Base-by-base conservation (phyloP, 2,329 filamentous ascomycete species). In the Colletotrichum gloeosporioides region DNA sequence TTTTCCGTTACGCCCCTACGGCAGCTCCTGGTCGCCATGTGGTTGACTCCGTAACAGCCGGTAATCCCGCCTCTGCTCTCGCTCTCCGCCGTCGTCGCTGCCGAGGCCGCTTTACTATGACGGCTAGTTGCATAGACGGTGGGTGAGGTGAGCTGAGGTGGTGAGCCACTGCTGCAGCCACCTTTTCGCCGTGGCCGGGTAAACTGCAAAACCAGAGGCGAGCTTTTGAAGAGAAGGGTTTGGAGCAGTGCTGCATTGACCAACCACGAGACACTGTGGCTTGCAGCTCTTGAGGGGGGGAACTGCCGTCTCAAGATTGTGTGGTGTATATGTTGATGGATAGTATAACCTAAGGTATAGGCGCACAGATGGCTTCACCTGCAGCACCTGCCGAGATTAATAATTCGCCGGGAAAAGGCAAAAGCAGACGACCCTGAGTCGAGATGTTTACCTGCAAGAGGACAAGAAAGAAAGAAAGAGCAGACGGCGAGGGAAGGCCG, bases 11-110 rank as follows among this genome's bases (percentile, higher is more conserved):
- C 32, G 31, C 31, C 29, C 39, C 16, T 16, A 55, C 32, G 36
- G 9, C n/a, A 9, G 6, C 13, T n/a, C 44, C 44, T 22, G 2
- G 44, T 53, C 44, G 8, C 63, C 69, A 49, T 66, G 39, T 69
- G 73, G 63, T 72, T 63, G 53, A 31, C 72, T 71, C 36, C 67
- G 68, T 71, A 66, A 75, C 67, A 49, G 44, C 63, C 73, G 73
- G 69, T 29, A 44, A 15, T 65, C 29, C 73, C 70, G 63, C 68
- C 53, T 55, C 22, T 22, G 31, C 32, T 34, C 59, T 53, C 44
- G 44, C 44, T 53, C n/a, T 2, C 22, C n/a, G n/a, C 44, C 44
- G n/a, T 44, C 59, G 29, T 63, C 8, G 29, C 31, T 36, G 44
- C 65, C 44, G 29, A 68, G 44, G 66, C 36, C 55, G 5, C 6